Conservation (phyloP, 2,329 filamentous ascomycete genomes). For the Phyllosticta citribraziliensis region DNA sequence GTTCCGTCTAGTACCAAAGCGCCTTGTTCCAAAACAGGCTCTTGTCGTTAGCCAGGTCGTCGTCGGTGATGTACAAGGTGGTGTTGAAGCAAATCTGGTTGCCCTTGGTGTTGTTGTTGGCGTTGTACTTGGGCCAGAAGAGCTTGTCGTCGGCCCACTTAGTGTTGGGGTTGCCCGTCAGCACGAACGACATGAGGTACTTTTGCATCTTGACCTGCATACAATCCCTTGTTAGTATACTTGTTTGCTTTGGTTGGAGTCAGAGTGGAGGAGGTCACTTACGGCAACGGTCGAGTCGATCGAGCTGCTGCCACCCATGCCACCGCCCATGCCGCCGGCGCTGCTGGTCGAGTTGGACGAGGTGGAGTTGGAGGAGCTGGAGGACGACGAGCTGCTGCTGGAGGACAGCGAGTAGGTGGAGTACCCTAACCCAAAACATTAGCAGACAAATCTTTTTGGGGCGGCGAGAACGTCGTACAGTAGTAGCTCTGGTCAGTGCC, state of each 20-base stretch:
- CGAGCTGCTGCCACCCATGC: conserved; percentile 2
- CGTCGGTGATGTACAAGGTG: conserved; percentile 21
- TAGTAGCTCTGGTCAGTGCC: conserved; percentile 30
- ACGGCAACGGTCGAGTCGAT: conserved; percentile 5
- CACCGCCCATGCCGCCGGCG: neutral
- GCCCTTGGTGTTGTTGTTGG: conserved; percentile 11
- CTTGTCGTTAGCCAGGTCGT: conserved; percentile 24
- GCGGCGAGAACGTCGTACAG: conserved; percentile 20
- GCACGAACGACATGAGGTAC: conserved; percentile 22
- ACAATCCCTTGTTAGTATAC: neutral
- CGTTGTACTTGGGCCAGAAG: conserved; percentile 25
- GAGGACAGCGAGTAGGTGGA: conserved; percentile 12
- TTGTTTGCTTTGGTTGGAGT: neutral
- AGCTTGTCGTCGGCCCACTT: conserved; percentile 26
- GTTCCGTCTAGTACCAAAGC: conserved; percentile 22
- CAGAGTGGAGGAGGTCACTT: neutral
- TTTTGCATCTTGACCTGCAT: conserved; percentile 21
- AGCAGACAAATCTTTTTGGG: neutral
- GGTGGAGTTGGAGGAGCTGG: neutral
- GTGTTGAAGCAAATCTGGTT: conserved; percentile 24
- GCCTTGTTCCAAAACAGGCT: conserved; percentile 26
- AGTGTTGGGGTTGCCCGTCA: conserved; percentile 22
- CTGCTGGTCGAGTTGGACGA: conserved; percentile 14
- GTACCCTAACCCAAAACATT: neutral
- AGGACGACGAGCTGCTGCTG: neutral